Evolutionary conservation across 1,284 basidiomycete genomes (phyloP), one percentile per base, ranked within the genome.

Genomic region (Chalciporus piperatoides): DNA sequence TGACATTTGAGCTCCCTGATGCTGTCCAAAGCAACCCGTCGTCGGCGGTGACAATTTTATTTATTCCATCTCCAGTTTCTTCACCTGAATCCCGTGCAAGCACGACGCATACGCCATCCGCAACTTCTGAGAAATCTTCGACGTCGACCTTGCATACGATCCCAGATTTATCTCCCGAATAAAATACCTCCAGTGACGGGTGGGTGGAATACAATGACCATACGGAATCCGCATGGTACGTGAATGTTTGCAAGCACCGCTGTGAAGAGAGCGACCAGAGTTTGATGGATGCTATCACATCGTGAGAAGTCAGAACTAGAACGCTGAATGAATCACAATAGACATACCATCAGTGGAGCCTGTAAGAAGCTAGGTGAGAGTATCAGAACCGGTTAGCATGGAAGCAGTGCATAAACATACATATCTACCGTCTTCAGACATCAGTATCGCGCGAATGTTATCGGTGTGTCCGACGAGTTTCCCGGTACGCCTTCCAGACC

Each of bases 401-500:
- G 33, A 49, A 33, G 50, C 39, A 36, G 48, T 5, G 24, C 33
- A 47, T 21, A 15, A 48, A 77, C 86, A 68, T 67, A 93, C 91
- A 67, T 90, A 93, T 80, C 82, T 80, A 21, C 89, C 86, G 68
- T 98, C 95, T 30, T 95, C 90, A 15, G 87, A 90, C 4, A 98
- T 76, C 39, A 96, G 69, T 41, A 98, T 86, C 1, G 91, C 82
- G 4, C 96, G 81, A 45, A 99, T 92, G 60, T 97, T 97, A 68
- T 99, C 96, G 0, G 94, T 96, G 68, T 99, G 97, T 0, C 96
- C 97, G 3, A 96, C 90, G 3, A 97, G 75, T 65, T 81, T 81
- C 59, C 77, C 84, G 17, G 82, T 84, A 48, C 84, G 78, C 65
- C 82, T 86, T 6, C 82, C 87, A 1, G 82, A 78, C 17, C 97